A percentile compares a stretch with the other conserved stretches of the same genome.
phyloP scores from a whole-genome alignment of 2,329 filamentous ascomycete genomes.

The Colletotrichum caudatum region DNA sequence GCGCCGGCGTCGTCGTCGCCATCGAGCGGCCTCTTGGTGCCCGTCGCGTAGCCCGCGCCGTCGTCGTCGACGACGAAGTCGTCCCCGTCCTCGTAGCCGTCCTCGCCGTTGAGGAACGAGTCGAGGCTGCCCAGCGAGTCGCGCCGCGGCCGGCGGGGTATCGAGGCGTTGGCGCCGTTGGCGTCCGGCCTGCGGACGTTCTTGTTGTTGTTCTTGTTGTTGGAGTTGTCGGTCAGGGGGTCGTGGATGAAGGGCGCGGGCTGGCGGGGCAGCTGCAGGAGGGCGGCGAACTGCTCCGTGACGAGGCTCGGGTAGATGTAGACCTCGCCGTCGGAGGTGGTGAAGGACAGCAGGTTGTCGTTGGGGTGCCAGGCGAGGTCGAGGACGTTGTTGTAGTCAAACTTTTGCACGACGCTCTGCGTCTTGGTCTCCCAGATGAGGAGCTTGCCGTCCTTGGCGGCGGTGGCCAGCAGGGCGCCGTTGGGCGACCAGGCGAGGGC shows the following conservation, averaged over 20 bases:
- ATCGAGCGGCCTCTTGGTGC: constrained; percentile 63
- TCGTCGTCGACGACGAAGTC: constrained; percentile 97
- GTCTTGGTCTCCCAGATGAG: constrained; percentile 91
- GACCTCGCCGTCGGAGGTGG: constrained; percentile 90
- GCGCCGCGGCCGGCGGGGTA: constrained; percentile 58
- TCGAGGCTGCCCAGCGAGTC: constrained; percentile 83
- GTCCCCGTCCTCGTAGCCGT: constrained; percentile 68
- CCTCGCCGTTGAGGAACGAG: constrained; percentile 77
- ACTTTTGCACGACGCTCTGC: constrained; percentile 81
- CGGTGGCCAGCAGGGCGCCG: constrained; percentile 83
- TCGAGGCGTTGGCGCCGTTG: constrained; percentile 31
- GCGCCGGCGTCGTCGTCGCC: constrained; percentile 49
- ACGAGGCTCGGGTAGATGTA: constrained; percentile 86
- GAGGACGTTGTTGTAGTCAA: constrained; percentile 86
- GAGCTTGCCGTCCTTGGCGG: constrained; percentile 76
- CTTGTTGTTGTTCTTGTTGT: constrained; percentile 65
- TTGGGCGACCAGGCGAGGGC: constrained; percentile 95
- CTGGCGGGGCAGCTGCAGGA: constrained; percentile 72
- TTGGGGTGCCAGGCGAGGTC: constrained; percentile 92
- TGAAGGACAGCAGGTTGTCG: constrained; percentile 90
- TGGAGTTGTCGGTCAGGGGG: constrained; percentile 76
- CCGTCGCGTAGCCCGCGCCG: constrained; percentile 85
- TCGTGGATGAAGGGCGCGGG: constrained; percentile 90
- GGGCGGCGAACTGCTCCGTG: constrained; percentile 65
- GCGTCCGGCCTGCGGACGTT: constrained; percentile 68